A percentile compares a stretch with the other conserved stretches of the same genome.
Conservation (phyloP, 2,329 filamentous ascomycete genomes). For the Grosmannia serpens region DNA sequence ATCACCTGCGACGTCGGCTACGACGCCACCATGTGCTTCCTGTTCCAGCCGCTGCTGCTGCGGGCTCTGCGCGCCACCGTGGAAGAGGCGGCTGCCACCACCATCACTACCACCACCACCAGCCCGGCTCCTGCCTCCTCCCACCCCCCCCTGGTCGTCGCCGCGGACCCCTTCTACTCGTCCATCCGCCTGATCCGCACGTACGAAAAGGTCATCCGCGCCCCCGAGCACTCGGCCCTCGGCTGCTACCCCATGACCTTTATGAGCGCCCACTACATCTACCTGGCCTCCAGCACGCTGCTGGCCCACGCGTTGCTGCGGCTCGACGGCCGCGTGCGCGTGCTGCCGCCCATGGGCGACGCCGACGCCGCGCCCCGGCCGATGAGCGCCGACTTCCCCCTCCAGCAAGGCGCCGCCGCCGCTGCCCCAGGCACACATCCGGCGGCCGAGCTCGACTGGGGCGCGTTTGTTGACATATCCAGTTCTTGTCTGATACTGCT, state of each 20-base stretch:
- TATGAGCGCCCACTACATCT: slow-evolving; percentile 20
- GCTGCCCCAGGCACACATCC: not conserved
- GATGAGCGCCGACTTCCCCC: not conserved
- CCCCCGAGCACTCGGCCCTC: slow-evolving; percentile 16
- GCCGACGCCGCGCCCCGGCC: not conserved
- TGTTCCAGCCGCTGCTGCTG: slow-evolving; percentile 20
- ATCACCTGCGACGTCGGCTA: slow-evolving; percentile 21
- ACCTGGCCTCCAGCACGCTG: slow-evolving; percentile 19
- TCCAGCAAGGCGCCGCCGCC: not conserved
- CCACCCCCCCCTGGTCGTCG: slow-evolving; percentile 7
- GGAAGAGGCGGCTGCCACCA: not conserved
- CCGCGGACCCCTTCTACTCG: slow-evolving; percentile 18
- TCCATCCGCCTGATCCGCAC: slow-evolving; percentile 18
- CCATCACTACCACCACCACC: not conserved
- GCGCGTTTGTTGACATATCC: slow-evolving; percentile 8
- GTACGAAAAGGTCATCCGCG: slow-evolving; percentile 19
- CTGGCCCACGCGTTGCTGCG: slow-evolving; percentile 19
- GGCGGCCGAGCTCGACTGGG: slow-evolving; percentile 8
- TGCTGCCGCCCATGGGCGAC: slow-evolving; percentile 12
- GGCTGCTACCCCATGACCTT: slow-evolving; percentile 21
- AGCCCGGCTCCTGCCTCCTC: not conserved
- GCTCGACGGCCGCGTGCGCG: slow-evolving; percentile 15
- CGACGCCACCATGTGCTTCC: slow-evolving; percentile 20
- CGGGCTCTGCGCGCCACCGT: slow-evolving; percentile 2
- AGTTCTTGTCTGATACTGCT: slow-evolving; percentile 9